These are phyloP conservation scores for Kondoa malvinella DNA, from an alignment of 768 basidiomycete genomes.

Conservation along the genomic window DNA sequence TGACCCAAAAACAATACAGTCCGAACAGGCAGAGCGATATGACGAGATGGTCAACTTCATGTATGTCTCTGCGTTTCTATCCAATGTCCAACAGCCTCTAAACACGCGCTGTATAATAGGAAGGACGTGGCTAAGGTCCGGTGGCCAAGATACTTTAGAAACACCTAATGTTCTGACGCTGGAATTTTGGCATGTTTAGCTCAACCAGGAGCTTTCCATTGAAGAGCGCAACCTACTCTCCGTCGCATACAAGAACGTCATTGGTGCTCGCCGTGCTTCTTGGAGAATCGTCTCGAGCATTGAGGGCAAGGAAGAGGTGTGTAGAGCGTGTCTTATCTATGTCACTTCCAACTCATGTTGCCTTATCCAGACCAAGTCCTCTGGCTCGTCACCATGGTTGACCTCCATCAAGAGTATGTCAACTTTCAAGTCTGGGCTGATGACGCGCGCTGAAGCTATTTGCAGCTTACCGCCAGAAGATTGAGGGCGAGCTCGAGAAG, in stretches of 20 bases:
- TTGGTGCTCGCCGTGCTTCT: slow-evolving; percentile 88
- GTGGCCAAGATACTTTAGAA: background rate
- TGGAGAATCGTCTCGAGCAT: slow-evolving; percentile 97
- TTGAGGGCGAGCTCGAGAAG: slow-evolving; percentile 87
- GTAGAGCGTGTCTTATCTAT: too few species aligned
- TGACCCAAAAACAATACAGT: too few species aligned
- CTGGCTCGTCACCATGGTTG: background rate
- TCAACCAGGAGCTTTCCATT: slow-evolving; percentile 88
- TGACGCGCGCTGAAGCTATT: slow-evolving; percentile 48
- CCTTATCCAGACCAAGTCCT: slow-evolving; percentile 14
- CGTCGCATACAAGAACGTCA: slow-evolving; percentile 80
- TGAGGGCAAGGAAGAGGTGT: slow-evolving; percentile 89
- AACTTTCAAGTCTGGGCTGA: background rate
- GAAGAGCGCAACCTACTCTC: slow-evolving; percentile 96
- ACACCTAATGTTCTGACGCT: background rate
- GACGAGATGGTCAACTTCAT: slow-evolving; percentile 47
- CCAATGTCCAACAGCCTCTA: background rate
- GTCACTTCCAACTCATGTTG: too few species aligned
- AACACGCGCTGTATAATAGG: slow-evolving; percentile 59
- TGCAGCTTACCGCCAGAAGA: slow-evolving; percentile 93
- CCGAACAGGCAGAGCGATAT: slow-evolving; percentile 81
- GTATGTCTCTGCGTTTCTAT: background rate
- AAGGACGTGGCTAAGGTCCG: background rate
- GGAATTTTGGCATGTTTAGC: slow-evolving; percentile 12
- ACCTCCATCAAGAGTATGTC: background rate